These are phyloP conservation scores for Pythium biforme DNA, from an alignment of 352 stramenopile species.

Conservation along the genomic window DNA sequence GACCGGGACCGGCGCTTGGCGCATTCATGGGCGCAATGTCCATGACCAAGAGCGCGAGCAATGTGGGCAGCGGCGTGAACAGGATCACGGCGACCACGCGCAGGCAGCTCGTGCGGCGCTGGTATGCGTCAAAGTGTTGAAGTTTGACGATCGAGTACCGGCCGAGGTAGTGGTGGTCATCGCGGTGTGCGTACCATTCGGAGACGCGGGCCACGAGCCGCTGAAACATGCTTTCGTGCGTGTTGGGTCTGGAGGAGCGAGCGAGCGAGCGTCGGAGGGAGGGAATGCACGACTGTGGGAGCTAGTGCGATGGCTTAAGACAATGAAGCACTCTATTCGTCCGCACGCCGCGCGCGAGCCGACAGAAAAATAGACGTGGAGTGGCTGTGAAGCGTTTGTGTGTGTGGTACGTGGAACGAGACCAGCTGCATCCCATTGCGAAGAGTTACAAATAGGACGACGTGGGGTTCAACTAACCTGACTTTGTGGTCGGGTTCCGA, in stretches of 20 bases:
- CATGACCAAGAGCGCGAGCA: slow-evolving; percentile 13
- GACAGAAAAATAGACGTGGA: too few species aligned
- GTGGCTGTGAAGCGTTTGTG: too few species aligned
- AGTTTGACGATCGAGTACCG: slow-evolving; percentile 23
- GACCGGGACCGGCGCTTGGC: not conserved
- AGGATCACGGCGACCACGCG: slow-evolving; percentile 16
- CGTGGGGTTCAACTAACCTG: too few species aligned
- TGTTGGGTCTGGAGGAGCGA: not conserved
- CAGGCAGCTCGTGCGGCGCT: slow-evolving; percentile 2
- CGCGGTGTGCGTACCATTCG: not conserved
- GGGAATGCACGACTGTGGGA: too few species aligned
- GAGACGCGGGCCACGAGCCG: not conserved
- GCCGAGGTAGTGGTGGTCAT: slow-evolving; percentile 14
- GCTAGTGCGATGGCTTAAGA: too few species aligned
- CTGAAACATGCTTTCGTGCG: not conserved
- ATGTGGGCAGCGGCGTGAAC: slow-evolving; percentile 11
- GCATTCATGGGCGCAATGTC: slow-evolving; percentile 14
- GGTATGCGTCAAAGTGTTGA: slow-evolving; percentile 9
- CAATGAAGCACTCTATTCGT: too few species aligned
- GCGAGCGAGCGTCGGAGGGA: too few species aligned
- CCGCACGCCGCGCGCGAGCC: too few species aligned
- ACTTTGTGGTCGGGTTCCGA: too few species aligned
- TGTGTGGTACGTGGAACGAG: too few species aligned
- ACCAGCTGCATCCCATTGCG: too few species aligned
- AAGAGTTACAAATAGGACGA: too few species aligned